Evolutionary conservation across 441 rosid species (phyloP).

Genomic region (Monsonia emarginata): DNA sequence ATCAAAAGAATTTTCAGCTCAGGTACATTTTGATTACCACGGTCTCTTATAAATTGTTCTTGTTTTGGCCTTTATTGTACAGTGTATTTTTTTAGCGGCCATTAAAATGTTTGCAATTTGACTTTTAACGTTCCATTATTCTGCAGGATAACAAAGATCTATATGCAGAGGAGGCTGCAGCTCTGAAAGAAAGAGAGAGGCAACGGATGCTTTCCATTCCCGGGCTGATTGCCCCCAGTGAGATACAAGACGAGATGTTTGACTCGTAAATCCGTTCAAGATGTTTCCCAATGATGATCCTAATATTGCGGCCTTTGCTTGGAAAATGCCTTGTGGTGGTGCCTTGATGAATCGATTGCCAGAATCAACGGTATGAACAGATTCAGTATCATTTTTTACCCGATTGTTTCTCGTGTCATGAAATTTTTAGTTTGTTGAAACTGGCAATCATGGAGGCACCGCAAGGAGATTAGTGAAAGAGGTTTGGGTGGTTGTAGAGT

Average conservation of each 20-base stretch:
- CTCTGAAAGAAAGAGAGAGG: conserved; percentile 78
- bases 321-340: conserved; percentile 22
- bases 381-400: conserved; percentile 22
- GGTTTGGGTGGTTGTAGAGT: conserved; percentile 34
- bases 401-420: conserved; percentile 20
- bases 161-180: conserved; percentile 94
- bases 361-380: conserved; percentile 23
- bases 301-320: conserved; percentile 23
- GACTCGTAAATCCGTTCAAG: conserved; percentile 46
- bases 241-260: conserved; percentile 95
- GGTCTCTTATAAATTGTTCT: too few species aligned
- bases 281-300: conserved; percentile 20
- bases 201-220: conserved; percentile 94
- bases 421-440: conserved; percentile 17
- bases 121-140: not conserved
- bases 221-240: conserved; percentile 92
- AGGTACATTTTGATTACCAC: conserved; percentile 32
- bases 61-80: too few species aligned
- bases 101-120: not conserved
- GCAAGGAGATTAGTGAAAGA: conserved; percentile 11
- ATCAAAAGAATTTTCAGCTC: conserved; percentile 83
- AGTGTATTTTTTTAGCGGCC: not conserved
- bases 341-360: conserved; percentile 17
- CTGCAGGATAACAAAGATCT: conserved; percentile 93
- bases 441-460: conserved; percentile 20